These are phyloP conservation scores for Diutina mesorugosa DNA, from an alignment of 1,139 yeast species.

Conservation along the genomic window DNA sequence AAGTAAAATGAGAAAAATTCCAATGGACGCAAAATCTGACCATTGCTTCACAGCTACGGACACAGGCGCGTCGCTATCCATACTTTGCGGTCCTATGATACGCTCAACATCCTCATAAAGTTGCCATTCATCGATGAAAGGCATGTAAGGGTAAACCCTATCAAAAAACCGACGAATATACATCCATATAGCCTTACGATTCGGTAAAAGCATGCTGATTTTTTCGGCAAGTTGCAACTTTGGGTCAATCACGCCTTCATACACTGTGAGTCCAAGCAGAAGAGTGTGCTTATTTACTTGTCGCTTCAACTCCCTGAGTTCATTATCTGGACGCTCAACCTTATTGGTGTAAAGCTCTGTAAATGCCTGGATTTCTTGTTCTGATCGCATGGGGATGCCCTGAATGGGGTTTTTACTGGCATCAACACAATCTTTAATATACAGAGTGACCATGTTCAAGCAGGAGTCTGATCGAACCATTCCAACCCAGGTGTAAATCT, in stretches of 20 bases:
- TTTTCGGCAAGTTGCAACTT: background rate
- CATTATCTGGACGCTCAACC: constrained; percentile 11
- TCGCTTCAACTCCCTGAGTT: constrained; percentile 11
- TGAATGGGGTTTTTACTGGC: constrained; percentile 4
- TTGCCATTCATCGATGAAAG: constrained; percentile 33
- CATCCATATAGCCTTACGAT: constrained; percentile 21
- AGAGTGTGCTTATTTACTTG: constrained; percentile 8
- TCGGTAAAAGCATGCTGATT: constrained; percentile 17
- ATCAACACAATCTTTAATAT: constrained; percentile 12
- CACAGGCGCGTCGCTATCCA: background rate
- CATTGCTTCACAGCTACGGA: constrained; percentile 7
- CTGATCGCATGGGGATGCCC: constrained; percentile 6
- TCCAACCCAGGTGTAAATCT: constrained; percentile 38
- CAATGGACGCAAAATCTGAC: constrained; percentile 20
- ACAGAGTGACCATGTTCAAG: constrained; percentile 18
- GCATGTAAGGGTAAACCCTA: constrained; percentile 34
- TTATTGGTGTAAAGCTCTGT: constrained; percentile 14
- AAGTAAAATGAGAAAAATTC: constrained; percentile 15
- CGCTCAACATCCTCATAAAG: constrained; percentile 11
- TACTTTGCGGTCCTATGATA: constrained; percentile 9
- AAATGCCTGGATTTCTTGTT: background rate
- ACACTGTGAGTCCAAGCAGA: background rate
- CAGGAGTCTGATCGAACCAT: constrained; percentile 36
- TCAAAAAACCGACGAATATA: constrained; percentile 24
- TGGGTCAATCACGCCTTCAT: background rate